Evolutionary conservation across 495 filamentous ascomycete species (phyloP).

Genomic region (Sordaria brevicollis): DNA sequence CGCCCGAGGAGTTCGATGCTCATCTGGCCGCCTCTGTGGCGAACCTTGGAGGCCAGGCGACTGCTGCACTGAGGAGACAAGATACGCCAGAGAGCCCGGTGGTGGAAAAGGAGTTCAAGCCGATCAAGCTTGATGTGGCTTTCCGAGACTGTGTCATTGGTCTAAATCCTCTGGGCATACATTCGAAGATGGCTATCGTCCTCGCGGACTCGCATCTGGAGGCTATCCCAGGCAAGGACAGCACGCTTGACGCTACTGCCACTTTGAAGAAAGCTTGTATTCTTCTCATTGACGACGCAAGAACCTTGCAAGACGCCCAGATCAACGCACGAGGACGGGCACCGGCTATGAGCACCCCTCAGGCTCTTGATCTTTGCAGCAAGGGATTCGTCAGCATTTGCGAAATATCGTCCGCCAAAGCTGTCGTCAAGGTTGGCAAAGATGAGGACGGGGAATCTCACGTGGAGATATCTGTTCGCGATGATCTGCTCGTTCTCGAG

Average conservation of each 20-base stretch:
- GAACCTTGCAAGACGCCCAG: slow-evolving; percentile 19
- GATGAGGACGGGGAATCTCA: slow-evolving; percentile 47
- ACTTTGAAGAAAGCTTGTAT: slow-evolving; percentile 71
- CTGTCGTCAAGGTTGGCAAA: slow-evolving; percentile 42
- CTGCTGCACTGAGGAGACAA: slow-evolving; percentile 30
- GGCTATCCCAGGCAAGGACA: slow-evolving; percentile 48
- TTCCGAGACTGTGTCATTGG: slow-evolving; percentile 73
- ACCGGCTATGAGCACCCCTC: slow-evolving; percentile 31
- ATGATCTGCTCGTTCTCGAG: slow-evolving; percentile 83
- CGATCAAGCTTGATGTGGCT: slow-evolving; percentile 58
- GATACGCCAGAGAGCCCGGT: neutral
- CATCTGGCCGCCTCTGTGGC: slow-evolving; percentile 71
- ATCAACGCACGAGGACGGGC: slow-evolving; percentile 41
- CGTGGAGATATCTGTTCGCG: slow-evolving; percentile 69
- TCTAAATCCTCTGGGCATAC: slow-evolving; percentile 68
- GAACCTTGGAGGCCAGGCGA: slow-evolving; percentile 55
- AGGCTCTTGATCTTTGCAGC: slow-evolving; percentile 54
- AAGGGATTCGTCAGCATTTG: slow-evolving; percentile 77
- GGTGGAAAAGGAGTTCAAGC: slow-evolving; percentile 21
- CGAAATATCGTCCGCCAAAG: slow-evolving; percentile 69
- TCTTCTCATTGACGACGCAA: slow-evolving; percentile 66
- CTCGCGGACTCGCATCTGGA: slow-evolving; percentile 65
- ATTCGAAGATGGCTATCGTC: slow-evolving; percentile 65
- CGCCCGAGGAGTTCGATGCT: slow-evolving; percentile 63
- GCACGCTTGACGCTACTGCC: slow-evolving; percentile 47